Evolutionary conservation across 257 asterid species (phyloP), one percentile per base, ranked within the genome.

Genomic region (Solanum neorickii): DNA sequence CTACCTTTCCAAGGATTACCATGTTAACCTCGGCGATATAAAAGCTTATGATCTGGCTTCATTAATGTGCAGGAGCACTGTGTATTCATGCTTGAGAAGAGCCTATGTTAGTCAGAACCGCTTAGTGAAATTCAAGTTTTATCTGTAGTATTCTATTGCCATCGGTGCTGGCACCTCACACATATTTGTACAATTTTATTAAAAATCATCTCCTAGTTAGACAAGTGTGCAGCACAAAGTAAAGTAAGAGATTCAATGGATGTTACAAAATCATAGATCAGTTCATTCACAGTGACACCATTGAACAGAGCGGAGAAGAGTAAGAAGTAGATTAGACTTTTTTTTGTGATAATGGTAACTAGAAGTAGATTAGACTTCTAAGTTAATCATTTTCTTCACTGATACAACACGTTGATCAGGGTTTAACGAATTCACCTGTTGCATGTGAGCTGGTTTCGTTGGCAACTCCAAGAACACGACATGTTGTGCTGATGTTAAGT

Each of bases 401-500:
- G 85, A 29, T 80, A 47, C 44, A 80, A 29, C 39, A 80, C 29
- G 39, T 29, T 47, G 69, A 80, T 80, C 35, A 25, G 20, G 44
- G 69, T 27, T 29, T 49, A 86, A 86, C 82, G 33, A 83, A 89
- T 62, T 86, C 83, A 95, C 99, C 99, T 97, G 99, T 87, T 91
- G 96, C 91, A 95, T 91, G 84, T 93, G 94, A 75, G 93, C 94
- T 77, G 96, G 97, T 83, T 87, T 92, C 70, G 87, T 91, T 37
- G 99, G 99, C 91, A 97, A 89, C 91, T 97, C 99, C 93, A 97
- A 87, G 93, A 97, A 95, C 82, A 94, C 99, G 86, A 97, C 99
- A 90, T 91, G 93, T 89, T 91, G 94, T 8, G 99, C 99, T 68
- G 98, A 90, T n/a, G 98, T 93, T 90, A 97, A 90, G 90, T 94